Conservation (phyloP, 2,329 filamentous ascomycete species). For the Trichoderma polysporum region DNA sequence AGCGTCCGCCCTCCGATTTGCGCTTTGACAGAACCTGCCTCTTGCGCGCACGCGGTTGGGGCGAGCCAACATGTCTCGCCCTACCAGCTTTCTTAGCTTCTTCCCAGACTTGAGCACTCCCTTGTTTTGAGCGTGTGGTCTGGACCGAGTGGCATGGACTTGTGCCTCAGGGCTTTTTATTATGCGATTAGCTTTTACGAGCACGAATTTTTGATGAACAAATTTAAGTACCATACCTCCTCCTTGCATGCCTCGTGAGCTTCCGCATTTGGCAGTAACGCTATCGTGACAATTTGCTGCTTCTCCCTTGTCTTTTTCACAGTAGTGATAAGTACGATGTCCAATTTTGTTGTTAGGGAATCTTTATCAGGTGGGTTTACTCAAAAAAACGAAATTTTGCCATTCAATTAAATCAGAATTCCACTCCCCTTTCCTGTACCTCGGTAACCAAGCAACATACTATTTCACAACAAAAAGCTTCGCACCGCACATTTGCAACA, state of each 20-base stretch:
- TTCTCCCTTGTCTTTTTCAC: background rate
- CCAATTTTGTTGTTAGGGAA: background rate
- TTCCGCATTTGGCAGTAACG: background rate
- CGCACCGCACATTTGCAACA: background rate
- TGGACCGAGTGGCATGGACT: background rate
- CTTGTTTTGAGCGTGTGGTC: background rate
- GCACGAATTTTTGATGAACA: conserved; percentile 11
- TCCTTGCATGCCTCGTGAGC: conserved; percentile 19
- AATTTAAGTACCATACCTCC: background rate
- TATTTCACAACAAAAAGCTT: background rate
- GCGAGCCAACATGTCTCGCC: conserved; percentile 7
- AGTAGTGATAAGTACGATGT: background rate
- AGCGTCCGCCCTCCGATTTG: background rate
- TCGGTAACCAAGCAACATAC: background rate
- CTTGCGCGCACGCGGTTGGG: background rate
- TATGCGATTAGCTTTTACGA: background rate
- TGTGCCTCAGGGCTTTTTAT: background rate
- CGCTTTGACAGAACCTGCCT: background rate
- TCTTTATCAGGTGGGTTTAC: background rate
- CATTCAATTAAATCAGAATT: background rate
- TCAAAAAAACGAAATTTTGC: background rate
- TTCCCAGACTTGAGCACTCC: background rate
- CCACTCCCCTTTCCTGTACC: background rate
- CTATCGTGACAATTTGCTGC: background rate
- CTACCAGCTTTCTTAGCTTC: background rate